Evolutionary conservation across 352 stramenopile genomes (phyloP), one percentile per base, ranked within the genome.

Genomic region (Phytophthora melonis): DNA sequence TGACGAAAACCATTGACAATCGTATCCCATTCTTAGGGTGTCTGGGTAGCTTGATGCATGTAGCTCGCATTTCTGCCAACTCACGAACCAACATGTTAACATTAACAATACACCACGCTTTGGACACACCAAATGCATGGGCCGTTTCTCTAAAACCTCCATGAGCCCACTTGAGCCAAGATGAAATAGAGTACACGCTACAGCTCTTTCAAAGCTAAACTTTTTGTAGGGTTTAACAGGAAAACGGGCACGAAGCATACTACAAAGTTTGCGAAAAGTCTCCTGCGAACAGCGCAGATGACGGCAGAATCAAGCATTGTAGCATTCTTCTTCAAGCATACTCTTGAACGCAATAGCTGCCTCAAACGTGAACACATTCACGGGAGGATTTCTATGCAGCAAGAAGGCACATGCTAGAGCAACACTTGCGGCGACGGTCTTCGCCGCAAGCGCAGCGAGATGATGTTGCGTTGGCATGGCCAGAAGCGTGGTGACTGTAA

Each of bases 241-340:
- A 32, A 58, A 57, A 47, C 36, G 39, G 14, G 3, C n/a, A 64
- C 54, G 43, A 64, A 64, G 30, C 32, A 65, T 55, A 34, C 21
- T 18, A 14, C 63, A 70, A n/a, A 70, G 21, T 13, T 39, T 65
- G 16, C 23, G 23, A 54, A 70, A 70, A 53, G 55, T 63, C 25
- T 11, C 45, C 45, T 70, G 65, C 18, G 57, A 58, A 19, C 65
- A 72, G 19, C 65, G 57, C 21, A 71, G n/a, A 39, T 69, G 63
- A 23, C 63, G 63, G 14, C 53, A 69, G 56, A 69, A 65, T 47
- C 55, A 66, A 53, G 54, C 43, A 45, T 70, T 59, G 27, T 64
- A 63, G 25, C 53, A 58, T 13, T 52, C 39, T 18, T 57, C 54
- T 5, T 63, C 23, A 32, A 63, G 4, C 25, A 70, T 63, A 53